These are phyloP conservation scores for Paramecium tetraurelia DNA, from an alignment of 73 alveolate genomes.

Conservation along the genomic window DNA sequence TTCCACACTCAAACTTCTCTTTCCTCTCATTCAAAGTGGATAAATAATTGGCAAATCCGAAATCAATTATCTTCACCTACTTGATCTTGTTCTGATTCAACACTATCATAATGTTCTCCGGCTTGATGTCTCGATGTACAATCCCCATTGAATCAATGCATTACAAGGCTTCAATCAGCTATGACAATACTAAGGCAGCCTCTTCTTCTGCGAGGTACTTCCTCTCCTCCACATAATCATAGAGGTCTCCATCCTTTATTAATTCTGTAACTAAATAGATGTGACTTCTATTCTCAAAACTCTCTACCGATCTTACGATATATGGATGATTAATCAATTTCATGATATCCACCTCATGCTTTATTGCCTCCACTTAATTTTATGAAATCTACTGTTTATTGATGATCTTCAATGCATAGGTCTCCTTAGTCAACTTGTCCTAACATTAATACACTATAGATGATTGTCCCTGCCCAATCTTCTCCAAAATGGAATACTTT, in stretches of 20 bases:
- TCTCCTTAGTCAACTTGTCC: background rate
- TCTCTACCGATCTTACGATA: background rate
- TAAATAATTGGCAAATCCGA: constrained; percentile 42
- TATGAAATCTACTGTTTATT: background rate
- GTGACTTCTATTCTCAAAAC: constrained; percentile 35
- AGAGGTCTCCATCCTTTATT: constrained; percentile 27
- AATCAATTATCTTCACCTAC: constrained; percentile 36
- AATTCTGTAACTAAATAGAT: constrained; percentile 32
- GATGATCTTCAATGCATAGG: background rate
- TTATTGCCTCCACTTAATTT: background rate
- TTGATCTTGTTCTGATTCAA: background rate
- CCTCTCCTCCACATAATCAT: background rate
- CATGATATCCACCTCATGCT: constrained; percentile 35
- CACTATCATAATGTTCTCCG: constrained; percentile 66
- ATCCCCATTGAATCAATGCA: constrained; percentile 66
- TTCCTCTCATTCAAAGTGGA: background rate
- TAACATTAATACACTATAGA: constrained; percentile 10
- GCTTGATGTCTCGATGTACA: constrained; percentile 79
- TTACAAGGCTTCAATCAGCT: constrained; percentile 58
- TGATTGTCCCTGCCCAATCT: background rate
- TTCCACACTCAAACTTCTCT: constrained; percentile 43
- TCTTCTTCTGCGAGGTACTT: background rate
- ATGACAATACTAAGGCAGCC: constrained; percentile 48
- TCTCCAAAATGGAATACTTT: background rate
- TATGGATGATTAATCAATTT: constrained; percentile 15